A percentile compares a stretch with the other conserved stretches of the same genome.
phyloP scores from a whole-genome alignment of 805 yeast genomes.

The Cyberlindnera euphorbiae region DNA sequence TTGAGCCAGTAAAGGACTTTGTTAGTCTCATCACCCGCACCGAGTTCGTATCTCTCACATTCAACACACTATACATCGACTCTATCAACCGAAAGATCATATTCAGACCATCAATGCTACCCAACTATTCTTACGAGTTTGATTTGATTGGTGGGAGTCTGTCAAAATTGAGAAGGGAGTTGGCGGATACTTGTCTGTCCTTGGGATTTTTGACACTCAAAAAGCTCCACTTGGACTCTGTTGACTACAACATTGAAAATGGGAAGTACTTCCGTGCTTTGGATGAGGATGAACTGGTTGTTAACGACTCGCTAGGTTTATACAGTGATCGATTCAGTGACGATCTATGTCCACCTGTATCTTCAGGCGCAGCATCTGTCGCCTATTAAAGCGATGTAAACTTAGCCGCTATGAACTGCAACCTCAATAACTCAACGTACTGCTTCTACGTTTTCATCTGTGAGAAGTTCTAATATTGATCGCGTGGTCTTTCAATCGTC shows the following conservation, averaged over 20 bases:
- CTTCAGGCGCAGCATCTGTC: not conserved
- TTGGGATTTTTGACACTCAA: conserved; percentile 25
- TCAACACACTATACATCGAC: conserved; percentile 20
- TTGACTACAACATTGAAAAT: conserved; percentile 27
- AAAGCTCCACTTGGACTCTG: conserved; percentile 29
- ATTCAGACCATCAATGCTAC: conserved; percentile 23
- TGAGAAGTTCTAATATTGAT: too few species aligned
- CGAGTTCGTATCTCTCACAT: conserved; percentile 24
- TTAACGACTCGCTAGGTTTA: too few species aligned
- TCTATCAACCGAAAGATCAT: conserved; percentile 15
- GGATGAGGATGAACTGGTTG: conserved; percentile 4
- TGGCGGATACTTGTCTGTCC: conserved; percentile 8
- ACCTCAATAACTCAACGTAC: too few species aligned
- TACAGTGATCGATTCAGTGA: not conserved
- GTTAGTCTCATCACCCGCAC: conserved; percentile 19
- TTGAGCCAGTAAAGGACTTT: conserved; percentile 16
- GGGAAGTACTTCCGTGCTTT: conserved; percentile 16
- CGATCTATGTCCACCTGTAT: not conserved
- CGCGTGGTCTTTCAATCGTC: too few species aligned
- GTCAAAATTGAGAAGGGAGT: conserved; percentile 9
- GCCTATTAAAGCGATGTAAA: too few species aligned
- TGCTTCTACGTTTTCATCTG: too few species aligned
- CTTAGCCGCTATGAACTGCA: too few species aligned
- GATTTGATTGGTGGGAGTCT: conserved; percentile 15
- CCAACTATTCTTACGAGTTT: conserved; percentile 22